Percentiles rank a stretch among this genome's conserved stretches.
Conservation (phyloP, 345 rosid genomes). For the Kandelia obovata region DNA sequence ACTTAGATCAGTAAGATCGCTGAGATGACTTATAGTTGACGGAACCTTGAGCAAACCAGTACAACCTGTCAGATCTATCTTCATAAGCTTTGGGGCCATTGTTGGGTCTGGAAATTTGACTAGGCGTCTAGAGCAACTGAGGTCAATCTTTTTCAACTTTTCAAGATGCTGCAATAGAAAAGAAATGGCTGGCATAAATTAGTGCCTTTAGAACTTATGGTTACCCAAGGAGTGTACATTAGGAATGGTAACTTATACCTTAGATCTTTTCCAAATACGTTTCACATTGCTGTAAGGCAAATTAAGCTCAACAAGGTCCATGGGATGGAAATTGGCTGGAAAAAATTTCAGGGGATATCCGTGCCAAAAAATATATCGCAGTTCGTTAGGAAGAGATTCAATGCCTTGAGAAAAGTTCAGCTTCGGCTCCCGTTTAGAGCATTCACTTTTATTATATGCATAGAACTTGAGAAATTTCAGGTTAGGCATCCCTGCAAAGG, state of each 20-base stretch:
- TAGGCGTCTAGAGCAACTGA: background rate
- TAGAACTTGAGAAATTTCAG: constrained; percentile 6
- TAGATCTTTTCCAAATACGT: too few relatives aligned
- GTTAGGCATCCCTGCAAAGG: background rate
- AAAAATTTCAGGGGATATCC: background rate
- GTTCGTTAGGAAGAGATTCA: constrained; percentile 1
- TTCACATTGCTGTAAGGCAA: too few relatives aligned
- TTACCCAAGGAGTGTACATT: background rate
- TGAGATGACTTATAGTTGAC: background rate
- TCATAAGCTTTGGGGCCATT: background rate
- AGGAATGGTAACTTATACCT: background rate
- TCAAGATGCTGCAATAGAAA: background rate
- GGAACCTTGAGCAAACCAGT: background rate
- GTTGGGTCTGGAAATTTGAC: background rate
- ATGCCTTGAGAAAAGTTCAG: background rate
- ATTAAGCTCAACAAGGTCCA: constrained; percentile 11
- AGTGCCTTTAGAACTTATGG: background rate
- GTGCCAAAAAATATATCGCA: constrained; percentile 3
- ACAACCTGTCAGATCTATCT: background rate
- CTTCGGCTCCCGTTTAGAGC: background rate
- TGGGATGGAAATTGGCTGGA: constrained; percentile 6
- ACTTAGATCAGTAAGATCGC: background rate
- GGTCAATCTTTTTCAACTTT: background rate
- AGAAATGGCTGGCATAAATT: background rate
- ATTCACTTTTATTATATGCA: too few relatives aligned